Evolutionary conservation across 83 land plant genomes (phyloP).

Genomic region (Picea abies): DNA sequence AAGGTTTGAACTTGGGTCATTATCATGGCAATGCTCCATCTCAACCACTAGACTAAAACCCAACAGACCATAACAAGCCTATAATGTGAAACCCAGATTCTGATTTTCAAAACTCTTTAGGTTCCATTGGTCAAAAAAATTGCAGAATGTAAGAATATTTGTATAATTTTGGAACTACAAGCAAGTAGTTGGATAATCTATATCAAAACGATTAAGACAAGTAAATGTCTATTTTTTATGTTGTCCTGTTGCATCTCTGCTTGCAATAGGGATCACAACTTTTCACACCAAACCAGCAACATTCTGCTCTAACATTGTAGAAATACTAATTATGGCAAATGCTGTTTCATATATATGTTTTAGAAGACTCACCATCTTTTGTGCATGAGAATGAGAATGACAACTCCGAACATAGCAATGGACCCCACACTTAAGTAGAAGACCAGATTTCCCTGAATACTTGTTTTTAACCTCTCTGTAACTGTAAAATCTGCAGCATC

Average conservation of each 20-base stretch:
- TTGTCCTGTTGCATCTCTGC: background rate
- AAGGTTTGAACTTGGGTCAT: no score
- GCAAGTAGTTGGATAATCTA: background rate
- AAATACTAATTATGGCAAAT: background rate
- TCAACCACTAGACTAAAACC: no score
- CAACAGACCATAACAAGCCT: background rate
- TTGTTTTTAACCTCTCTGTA: conserved; percentile 84
- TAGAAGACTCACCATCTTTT: conserved; percentile 40
- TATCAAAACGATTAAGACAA: background rate
- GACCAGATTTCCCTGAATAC: conserved; percentile 75
- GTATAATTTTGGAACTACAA: background rate
- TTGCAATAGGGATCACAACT: background rate
- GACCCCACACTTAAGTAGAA: conserved; percentile 81
- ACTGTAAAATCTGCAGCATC: conserved; percentile 99
- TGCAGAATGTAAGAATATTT: background rate
- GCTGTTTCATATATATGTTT: background rate
- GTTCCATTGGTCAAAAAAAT: background rate
- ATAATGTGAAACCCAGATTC: background rate
- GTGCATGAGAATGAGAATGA: conserved; percentile 79
- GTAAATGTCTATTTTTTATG: background rate
- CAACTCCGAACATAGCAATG: conserved; percentile 83
- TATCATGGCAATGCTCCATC: no score
- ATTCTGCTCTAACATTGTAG: background rate
- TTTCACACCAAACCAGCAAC: no score
- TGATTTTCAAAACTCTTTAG: background rate